Evolutionary conservation across 768 basidiomycete genomes (phyloP), one percentile per base, ranked within the genome.

Genomic region (Macrolepiota dolichaula): DNA sequence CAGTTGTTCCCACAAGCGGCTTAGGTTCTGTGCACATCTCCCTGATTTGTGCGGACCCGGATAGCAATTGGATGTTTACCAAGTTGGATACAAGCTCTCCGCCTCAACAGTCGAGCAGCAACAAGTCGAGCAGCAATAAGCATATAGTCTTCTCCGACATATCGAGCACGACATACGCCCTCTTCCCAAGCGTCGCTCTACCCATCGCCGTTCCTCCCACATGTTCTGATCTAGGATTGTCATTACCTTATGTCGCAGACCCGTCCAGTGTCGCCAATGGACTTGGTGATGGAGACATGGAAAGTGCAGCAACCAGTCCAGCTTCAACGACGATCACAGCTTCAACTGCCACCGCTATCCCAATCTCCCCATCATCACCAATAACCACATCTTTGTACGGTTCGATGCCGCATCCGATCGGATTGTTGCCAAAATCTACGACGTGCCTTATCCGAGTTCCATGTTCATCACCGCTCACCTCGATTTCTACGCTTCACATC

Each of bases 391-490:
- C 62, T n/a, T 22, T 46, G n/a, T 19, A 22, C 11, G 40, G 24
- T 40, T 22, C 50, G 59, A 40, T 65, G 17, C 72, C 72, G 0
- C 74, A 79, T 62, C 66, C 76, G 4, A 60, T 81, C 5, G 73
- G 77, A 32, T 68, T 88, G 27, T 75, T 85, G 2, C 89, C 90
- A 0, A 74, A 81, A 22, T 77, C 78, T 15, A 85, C 85, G 52
- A 79, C 85, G 3, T 78, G 83, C 3, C 79, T 94, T 42, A 73
- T 92, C 36, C 81, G 81, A 52, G 75, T 82, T 24, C 83, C 89
- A 37, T 66, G 68, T 27, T 66, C 77, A 11, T 69, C 81, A 37
- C 69, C 81, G 11, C 71, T 81, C 38, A 73, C 75, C 62, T 71
- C 80, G 19, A 70, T 77, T 46, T 74, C 77, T 49, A 87, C 81